These are phyloP conservation scores for Yamadazyma songkhlaensis DNA, from an alignment of 1,139 yeast genomes.

Conservation along the genomic window DNA sequence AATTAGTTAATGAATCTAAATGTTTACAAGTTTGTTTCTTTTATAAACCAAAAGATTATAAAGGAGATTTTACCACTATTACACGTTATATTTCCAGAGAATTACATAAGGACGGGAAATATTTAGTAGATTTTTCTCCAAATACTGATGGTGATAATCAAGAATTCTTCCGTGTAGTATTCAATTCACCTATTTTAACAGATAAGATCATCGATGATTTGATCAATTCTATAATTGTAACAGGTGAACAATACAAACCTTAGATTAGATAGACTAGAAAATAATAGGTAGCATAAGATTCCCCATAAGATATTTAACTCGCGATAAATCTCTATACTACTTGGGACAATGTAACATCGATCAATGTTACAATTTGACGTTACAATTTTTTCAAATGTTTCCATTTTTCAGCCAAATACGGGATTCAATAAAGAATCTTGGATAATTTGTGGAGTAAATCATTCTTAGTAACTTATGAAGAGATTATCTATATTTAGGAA, in stretches of 20 bases:
- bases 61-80: slow-evolving; percentile 46
- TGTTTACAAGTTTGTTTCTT: slow-evolving; percentile 85
- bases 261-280: no score
- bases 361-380: neutral
- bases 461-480: neutral
- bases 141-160: slow-evolving; percentile 38
- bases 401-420: neutral
- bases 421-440: neutral
- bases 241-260: slow-evolving; percentile 3
- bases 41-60: slow-evolving; percentile 47
- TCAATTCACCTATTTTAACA: slow-evolving; percentile 67
- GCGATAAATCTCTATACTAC: neutral
- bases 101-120: slow-evolving; percentile 61
- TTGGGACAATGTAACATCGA: neutral
- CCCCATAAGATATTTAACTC: neutral
- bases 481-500: neutral
- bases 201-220: slow-evolving; percentile 38
- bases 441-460: neutral
- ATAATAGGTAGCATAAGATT: neutral
- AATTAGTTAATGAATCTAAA: slow-evolving; percentile 58
- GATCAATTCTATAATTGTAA: slow-evolving; percentile 27
- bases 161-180: slow-evolving; percentile 82
- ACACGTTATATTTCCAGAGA: slow-evolving; percentile 65
- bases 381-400: neutral
- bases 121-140: slow-evolving; percentile 81